Conservation (phyloP, 179 eudicot genomes). For the Drosera spatulata region DNA sequence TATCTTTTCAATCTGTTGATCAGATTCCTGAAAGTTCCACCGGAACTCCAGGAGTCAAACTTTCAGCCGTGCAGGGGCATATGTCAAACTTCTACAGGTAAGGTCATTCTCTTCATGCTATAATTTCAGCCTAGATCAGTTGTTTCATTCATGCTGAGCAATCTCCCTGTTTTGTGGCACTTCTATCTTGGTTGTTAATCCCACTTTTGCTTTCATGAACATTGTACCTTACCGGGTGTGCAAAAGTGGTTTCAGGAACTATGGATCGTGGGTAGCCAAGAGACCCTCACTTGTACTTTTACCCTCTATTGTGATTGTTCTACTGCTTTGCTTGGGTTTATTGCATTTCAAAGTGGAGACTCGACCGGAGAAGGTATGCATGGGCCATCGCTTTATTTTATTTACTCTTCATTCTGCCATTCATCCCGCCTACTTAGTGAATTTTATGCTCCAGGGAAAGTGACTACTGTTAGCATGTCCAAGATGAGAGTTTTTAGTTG, state of each 20-base stretch:
- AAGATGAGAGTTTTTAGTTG: too few relatives aligned
- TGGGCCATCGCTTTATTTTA: background rate
- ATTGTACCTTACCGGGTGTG: too few relatives aligned
- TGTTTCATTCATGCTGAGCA: background rate
- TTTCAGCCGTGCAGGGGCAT: slow-evolving; percentile 83
- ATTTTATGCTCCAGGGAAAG: too few relatives aligned
- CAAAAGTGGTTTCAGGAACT: slow-evolving; percentile 46
- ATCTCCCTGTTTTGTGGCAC: background rate
- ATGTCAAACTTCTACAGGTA: slow-evolving; percentile 90
- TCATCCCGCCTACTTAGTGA: background rate
- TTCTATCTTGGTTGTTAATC: background rate
- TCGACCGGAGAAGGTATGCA: slow-evolving; percentile 91
- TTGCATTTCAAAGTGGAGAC: slow-evolving; percentile 91
- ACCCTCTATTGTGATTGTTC: slow-evolving; percentile 54
- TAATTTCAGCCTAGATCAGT: background rate
- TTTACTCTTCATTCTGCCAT: background rate
- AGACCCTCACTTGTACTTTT: slow-evolving; percentile 70
- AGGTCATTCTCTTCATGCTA: slow-evolving; percentile 7
- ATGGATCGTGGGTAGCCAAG: slow-evolving; percentile 92
- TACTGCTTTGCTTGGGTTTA: slow-evolving; percentile 75
- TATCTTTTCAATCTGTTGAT: background rate
- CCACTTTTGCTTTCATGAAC: too few relatives aligned
- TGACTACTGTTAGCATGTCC: too few relatives aligned
- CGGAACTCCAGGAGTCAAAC: slow-evolving; percentile 64
- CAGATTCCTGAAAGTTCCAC: slow-evolving; percentile 68